These are phyloP conservation scores for Phytophthora lateralis DNA, from an alignment of 352 stramenopile genomes.

Conservation along the genomic window DNA sequence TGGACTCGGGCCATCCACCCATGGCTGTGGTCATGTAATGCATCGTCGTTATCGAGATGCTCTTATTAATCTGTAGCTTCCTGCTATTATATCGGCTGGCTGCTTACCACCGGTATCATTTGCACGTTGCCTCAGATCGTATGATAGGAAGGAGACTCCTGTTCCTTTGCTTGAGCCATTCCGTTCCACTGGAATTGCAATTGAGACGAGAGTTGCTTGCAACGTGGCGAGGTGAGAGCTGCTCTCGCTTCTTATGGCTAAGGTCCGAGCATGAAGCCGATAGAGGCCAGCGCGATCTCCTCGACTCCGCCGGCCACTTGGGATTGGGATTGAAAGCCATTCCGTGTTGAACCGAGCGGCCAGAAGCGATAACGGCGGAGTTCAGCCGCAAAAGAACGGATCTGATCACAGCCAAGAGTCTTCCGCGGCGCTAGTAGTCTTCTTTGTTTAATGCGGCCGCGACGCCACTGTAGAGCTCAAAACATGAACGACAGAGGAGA, in stretches of 20 bases:
- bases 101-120: conserved; percentile 4
- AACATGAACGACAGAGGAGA: not conserved
- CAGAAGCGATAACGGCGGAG: conserved; percentile 10
- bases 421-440: not conserved
- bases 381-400: conserved; percentile 26
- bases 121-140: not conserved
- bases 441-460: conserved; percentile 4
- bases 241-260: conserved; percentile 12
- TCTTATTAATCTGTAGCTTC: not conserved
- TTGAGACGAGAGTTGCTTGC: conserved; percentile 1
- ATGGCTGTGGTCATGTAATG: conserved; percentile 9
- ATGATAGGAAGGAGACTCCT: not conserved
- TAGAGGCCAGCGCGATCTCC: conserved; percentile 22
- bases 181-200: not conserved
- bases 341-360: conserved; percentile 12
- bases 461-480: not conserved
- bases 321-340: not conserved
- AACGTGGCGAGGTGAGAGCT: conserved; percentile 21
- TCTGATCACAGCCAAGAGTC: conserved; percentile 26
- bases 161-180: not conserved
- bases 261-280: conserved; percentile 10
- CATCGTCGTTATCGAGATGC: not conserved
- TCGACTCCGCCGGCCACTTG: conserved; percentile 19
- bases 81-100: not conserved
- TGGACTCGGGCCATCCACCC: conserved; percentile 22